Conservation (phyloP, 2,329 filamentous ascomycete species). For the Fusarium phyllophilum region DNA sequence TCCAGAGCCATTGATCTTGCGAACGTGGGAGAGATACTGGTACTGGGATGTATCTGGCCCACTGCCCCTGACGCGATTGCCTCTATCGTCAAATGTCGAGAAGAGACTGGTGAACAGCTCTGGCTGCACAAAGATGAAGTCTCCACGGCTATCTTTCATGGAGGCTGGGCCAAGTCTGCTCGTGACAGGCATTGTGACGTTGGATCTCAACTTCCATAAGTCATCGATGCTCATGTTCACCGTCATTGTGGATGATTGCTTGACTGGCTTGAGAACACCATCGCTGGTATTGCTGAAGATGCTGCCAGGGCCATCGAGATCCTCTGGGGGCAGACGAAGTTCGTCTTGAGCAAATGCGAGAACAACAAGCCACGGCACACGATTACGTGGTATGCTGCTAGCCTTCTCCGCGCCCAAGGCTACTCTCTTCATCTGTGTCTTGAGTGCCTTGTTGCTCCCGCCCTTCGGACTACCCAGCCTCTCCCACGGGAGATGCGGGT, state of each 20-base stretch:
- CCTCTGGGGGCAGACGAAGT: constrained; percentile 41
- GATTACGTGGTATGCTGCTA: constrained; percentile 21
- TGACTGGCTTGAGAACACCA: background rate
- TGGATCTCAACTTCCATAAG: background rate
- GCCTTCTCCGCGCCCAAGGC: background rate
- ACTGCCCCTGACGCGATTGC: background rate
- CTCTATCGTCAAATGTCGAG: background rate
- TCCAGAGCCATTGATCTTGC: constrained; percentile 52
- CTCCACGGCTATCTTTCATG: background rate
- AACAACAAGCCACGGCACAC: constrained; percentile 55
- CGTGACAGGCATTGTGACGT: background rate
- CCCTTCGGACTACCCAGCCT: constrained; percentile 37
- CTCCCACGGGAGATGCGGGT: constrained; percentile 58
- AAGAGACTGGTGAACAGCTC: constrained; percentile 45
- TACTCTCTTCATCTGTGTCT: background rate
- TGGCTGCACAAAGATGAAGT: constrained; percentile 46
- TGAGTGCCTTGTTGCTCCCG: background rate
- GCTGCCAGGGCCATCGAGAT: constrained; percentile 23
- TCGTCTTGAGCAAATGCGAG: constrained; percentile 48
- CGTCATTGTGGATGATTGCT: constrained; percentile 2
- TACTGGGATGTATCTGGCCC: constrained; percentile 38
- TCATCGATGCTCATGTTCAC: constrained; percentile 25
- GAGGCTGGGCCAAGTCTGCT: background rate
- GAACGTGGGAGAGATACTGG: constrained; percentile 52
- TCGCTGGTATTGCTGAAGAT: background rate